These are phyloP conservation scores for Rhizopus microsporus DNA, from an alignment of 371 early-diverging fungal genomes.

Conservation along the genomic window DNA sequence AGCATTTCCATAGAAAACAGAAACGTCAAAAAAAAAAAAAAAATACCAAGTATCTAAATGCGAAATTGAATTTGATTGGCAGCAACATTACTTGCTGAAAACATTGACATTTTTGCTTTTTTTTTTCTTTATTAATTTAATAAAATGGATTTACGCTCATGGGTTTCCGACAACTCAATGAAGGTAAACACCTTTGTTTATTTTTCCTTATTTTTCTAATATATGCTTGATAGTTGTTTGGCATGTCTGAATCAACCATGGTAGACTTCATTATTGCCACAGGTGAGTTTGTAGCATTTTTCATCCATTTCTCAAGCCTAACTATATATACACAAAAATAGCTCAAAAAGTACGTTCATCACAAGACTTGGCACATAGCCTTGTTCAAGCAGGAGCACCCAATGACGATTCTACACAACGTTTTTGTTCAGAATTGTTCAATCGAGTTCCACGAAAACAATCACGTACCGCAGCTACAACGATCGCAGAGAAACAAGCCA, in stretches of 20 bases:
- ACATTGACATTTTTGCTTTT: neutral
- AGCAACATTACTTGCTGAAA: too few relatives aligned
- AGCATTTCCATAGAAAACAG: too few relatives aligned
- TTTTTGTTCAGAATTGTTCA: constrained; percentile 69
- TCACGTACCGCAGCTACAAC: constrained; percentile 31
- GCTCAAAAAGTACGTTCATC: constrained; percentile 66
- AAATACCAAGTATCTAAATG: too few relatives aligned
- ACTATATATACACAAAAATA: constrained; percentile 10
- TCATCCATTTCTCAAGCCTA: neutral
- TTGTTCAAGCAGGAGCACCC: constrained; percentile 65
- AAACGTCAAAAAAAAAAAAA: too few relatives aligned
- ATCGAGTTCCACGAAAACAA: constrained; percentile 55
- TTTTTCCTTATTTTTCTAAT: constrained; percentile 14
- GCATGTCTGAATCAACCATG: constrained; percentile 69
- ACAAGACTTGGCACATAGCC: constrained; percentile 49
- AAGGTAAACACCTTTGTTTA: constrained; percentile 41
- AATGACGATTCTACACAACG: constrained; percentile 46
- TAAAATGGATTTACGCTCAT: constrained; percentile 48
- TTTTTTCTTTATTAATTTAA: neutral
- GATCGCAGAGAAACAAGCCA: constrained; percentile 40
- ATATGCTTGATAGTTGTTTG: constrained; percentile 52
- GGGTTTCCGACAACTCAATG: constrained; percentile 84
- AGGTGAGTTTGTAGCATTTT: constrained; percentile 32
- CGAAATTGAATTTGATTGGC: too few relatives aligned
- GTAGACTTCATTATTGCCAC: constrained; percentile 75